These are phyloP conservation scores for Kwoniella sp. DNA, from an alignment of 768 basidiomycete genomes.

Conservation along the genomic window DNA sequence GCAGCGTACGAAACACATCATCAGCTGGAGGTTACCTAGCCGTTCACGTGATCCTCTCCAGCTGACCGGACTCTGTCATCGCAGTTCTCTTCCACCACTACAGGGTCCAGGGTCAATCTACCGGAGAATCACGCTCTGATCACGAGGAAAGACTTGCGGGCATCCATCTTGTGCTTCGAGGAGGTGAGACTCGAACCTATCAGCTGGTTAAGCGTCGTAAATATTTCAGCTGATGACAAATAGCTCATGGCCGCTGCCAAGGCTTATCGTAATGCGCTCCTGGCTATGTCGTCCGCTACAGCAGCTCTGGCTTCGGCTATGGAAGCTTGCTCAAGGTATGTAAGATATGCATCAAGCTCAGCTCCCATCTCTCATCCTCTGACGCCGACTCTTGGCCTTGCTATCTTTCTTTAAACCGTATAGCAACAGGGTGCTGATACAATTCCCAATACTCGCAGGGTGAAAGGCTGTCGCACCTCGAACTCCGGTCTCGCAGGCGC, in stretches of 20 bases:
- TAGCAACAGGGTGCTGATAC: constrained; percentile 78
- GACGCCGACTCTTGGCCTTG: not conserved
- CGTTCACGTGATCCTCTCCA: not conserved
- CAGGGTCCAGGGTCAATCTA: constrained; percentile 47
- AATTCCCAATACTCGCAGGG: constrained; percentile 49
- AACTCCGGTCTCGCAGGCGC: constrained; percentile 76
- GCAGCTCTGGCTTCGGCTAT: constrained; percentile 84
- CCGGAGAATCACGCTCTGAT: constrained; percentile 47
- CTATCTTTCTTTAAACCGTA: not conserved
- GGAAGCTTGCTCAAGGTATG: constrained; percentile 77
- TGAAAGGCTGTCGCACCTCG: constrained; percentile 55
- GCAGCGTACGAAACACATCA: too few species aligned
- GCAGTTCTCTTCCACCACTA: constrained; percentile 53
- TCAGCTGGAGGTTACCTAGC: not conserved
- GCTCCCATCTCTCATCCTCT: constrained; percentile 43
- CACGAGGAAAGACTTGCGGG: constrained; percentile 49
- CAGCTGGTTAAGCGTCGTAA: not conserved
- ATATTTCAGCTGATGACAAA: constrained; percentile 4
- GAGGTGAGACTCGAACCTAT: constrained; percentile 35
- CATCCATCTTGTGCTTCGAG: constrained; percentile 53
- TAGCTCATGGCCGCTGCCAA: constrained; percentile 77
- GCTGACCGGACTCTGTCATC: not conserved
- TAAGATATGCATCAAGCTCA: not conserved
- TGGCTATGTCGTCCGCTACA: constrained; percentile 79
- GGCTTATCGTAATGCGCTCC: constrained; percentile 76